phyloP scores from a whole-genome alignment of 106 monocot genomes.

The Platanthera guangdongensis region DNA sequence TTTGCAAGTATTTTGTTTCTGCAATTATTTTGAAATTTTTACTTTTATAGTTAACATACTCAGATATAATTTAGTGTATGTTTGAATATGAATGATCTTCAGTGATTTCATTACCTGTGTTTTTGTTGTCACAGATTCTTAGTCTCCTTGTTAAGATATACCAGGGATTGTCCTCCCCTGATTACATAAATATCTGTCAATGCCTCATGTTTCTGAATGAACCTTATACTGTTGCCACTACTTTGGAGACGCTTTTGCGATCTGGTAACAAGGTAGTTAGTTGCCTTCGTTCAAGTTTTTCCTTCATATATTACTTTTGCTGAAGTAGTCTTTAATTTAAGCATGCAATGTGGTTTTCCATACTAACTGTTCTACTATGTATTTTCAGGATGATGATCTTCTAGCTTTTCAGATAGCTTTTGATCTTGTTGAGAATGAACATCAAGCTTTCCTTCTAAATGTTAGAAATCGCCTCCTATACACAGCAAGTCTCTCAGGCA shows the following conservation, averaged over 20 bases:
- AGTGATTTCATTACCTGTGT: background rate
- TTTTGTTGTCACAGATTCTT: conserved; percentile 51
- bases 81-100: background rate
- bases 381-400: conserved; percentile 83
- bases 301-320: background rate
- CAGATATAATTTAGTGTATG: background rate
- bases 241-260: conserved; percentile 73
- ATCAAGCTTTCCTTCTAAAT: conserved; percentile 83
- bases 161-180: conserved; percentile 72
- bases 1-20: background rate
- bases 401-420: conserved; percentile 94
- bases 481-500: conserved; percentile 11
- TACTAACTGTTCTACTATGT: conserved; percentile 1
- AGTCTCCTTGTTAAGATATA: conserved; percentile 87
- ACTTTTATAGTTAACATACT: background rate
- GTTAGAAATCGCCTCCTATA: conserved; percentile 46
- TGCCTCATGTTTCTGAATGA: conserved; percentile 96
- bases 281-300: conserved; percentile 2
- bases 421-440: conserved; percentile 95
- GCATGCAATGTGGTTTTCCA: background rate
- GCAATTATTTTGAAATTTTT: background rate
- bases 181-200: conserved; percentile 91
- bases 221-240: conserved; percentile 62
- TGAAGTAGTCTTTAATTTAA: background rate
- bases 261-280: conserved; percentile 61